Evolutionary conservation across 345 rosid genomes (phyloP).

Genomic region (Dipteronia dyeriana): DNA sequence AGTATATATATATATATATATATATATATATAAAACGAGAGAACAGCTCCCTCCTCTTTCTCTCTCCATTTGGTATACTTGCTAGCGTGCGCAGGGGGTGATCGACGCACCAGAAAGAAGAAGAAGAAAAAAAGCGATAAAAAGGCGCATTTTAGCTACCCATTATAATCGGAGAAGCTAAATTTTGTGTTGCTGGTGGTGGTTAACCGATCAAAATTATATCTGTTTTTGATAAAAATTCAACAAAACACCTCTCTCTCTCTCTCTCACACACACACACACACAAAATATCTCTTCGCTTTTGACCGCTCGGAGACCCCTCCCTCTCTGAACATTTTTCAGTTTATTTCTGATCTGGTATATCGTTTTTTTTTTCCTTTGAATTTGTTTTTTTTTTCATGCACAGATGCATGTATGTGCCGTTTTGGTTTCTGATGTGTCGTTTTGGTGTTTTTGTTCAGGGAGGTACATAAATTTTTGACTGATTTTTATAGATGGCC

Average conservation of each 20-base stretch:
- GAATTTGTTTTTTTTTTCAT: background rate
- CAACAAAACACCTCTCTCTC: background rate
- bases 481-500: conserved; percentile 46
- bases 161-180: conserved; percentile 21
- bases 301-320: conserved; percentile 7
- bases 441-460: conserved; percentile 18
- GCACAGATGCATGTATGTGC: background rate
- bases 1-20: background rate
- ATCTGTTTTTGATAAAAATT: background rate
- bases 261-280: background rate
- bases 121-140: background rate
- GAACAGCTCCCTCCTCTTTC: background rate
- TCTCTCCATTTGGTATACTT: background rate
- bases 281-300: background rate
- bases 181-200: conserved; percentile 15
- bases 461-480: background rate
- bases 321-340: background rate
- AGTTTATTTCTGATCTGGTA: conserved; percentile 19
- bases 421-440: conserved; percentile 15
- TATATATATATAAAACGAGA: background rate
- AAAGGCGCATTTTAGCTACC: conserved; percentile 27
- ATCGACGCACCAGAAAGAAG: background rate
- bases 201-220: conserved; percentile 10
- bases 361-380: too few species aligned
- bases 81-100: conserved; percentile 13